Evolutionary conservation across 768 basidiomycete genomes (phyloP).

Genomic region (Fibroporia radiculosa): DNA sequence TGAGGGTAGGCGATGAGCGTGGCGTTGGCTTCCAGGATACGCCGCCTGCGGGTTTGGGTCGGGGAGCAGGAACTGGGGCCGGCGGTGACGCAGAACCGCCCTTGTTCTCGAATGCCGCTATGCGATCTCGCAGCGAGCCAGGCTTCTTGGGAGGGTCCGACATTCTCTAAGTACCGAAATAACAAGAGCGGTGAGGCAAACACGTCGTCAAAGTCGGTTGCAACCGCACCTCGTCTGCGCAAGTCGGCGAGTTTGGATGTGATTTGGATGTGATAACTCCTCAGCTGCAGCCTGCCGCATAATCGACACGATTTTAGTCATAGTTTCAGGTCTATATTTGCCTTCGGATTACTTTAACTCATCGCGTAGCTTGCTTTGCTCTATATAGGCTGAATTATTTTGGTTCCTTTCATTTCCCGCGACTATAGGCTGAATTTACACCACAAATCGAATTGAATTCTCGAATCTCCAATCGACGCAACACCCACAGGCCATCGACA

Average conservation of each 20-base stretch:
- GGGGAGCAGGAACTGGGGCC: conserved; percentile 33
- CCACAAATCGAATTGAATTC: too few species aligned
- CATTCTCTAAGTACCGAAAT: conserved; percentile 9
- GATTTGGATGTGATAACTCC: not conserved
- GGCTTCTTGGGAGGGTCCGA: conserved; percentile 23
- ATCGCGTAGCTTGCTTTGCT: too few species aligned
- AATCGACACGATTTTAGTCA: not conserved
- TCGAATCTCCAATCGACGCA: too few species aligned
- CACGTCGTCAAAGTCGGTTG: not conserved
- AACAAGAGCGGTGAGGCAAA: not conserved
- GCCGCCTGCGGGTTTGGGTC: conserved; percentile 56
- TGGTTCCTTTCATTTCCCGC: too few species aligned
- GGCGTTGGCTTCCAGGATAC: conserved; percentile 68
- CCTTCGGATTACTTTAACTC: not conserved
- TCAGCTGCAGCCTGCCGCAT: not conserved
- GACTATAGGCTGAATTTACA: too few species aligned
- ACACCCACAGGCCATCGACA: too few species aligned
- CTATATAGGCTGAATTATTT: too few species aligned
- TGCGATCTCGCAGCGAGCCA: conserved; percentile 80
- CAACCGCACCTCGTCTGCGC: not conserved
- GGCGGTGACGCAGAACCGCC: conserved; percentile 31
- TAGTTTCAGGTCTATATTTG: not conserved
- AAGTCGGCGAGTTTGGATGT: not conserved
- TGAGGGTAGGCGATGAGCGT: conserved; percentile 30
- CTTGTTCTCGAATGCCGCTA: conserved; percentile 78